Evolutionary conservation across 2,329 filamentous ascomycete species (phyloP).

Genomic region (Venturiaceae sp.): DNA sequence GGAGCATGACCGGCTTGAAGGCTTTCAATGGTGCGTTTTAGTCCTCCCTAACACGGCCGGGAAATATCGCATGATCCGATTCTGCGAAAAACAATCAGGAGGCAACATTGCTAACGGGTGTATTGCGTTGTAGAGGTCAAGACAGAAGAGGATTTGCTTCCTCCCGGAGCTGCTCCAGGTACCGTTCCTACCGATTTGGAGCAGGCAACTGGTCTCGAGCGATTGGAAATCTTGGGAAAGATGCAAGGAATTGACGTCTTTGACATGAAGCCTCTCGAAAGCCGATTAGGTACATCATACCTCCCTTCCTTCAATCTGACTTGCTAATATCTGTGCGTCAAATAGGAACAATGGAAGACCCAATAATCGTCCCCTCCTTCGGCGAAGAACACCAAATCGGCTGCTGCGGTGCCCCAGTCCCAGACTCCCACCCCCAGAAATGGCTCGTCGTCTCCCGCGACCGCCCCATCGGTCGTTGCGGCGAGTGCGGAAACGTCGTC

Average conservation of each 20-base stretch:
- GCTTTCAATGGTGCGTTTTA: slow-evolving; percentile 4
- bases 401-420: slow-evolving; percentile 82
- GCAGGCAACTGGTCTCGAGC: slow-evolving; percentile 94
- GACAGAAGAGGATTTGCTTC: slow-evolving; percentile 69
- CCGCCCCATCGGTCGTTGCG: slow-evolving; percentile 88
- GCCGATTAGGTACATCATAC: slow-evolving; percentile 59
- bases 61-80: neutral
- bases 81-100: neutral
- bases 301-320: neutral
- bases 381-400: slow-evolving; percentile 95
- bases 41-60: neutral
- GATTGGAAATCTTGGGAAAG: slow-evolving; percentile 97
- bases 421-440: slow-evolving; percentile 77
- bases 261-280: slow-evolving; percentile 95
- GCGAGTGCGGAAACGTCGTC: slow-evolving; percentile 91
- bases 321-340: neutral
- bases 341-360: slow-evolving; percentile 71
- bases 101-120: neutral
- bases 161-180: slow-evolving; percentile 71
- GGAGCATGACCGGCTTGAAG: neutral
- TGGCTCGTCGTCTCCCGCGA: slow-evolving; percentile 87
- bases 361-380: slow-evolving; percentile 81
- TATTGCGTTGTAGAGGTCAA: slow-evolving; percentile 61
- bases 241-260: slow-evolving; percentile 98
- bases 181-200: slow-evolving; percentile 89